A percentile compares a stretch with the other conserved stretches of the same genome.
Conservation (phyloP, 371 early-diverging fungal genomes). For the Mucor racemosus region DNA sequence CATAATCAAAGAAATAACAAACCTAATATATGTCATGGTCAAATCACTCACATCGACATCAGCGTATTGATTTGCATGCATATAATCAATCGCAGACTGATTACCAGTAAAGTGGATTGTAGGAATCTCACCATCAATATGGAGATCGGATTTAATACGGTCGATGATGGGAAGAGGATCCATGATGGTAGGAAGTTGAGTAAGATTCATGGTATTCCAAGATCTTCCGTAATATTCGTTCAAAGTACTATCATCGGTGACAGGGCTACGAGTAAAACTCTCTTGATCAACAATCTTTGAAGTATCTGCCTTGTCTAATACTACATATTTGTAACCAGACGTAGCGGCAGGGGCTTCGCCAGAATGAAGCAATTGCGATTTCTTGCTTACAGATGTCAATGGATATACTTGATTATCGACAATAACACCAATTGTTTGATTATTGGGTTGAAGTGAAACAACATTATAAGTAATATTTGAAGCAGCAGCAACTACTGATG, state of each 20-base stretch:
- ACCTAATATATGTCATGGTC: constrained; percentile 42
- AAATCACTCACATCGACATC: constrained; percentile 18
- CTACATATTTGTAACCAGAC: constrained; percentile 17
- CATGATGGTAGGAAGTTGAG: constrained; percentile 11
- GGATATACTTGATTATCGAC: constrained; percentile 21
- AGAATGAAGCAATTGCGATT: constrained; percentile 13
- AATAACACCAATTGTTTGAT: constrained; percentile 17
- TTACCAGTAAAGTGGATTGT: constrained; percentile 29
- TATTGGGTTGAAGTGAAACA: constrained; percentile 1
- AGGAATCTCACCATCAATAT: constrained; percentile 32
- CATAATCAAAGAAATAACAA: background rate
- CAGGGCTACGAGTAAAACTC: constrained; percentile 17
- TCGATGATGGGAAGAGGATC: constrained; percentile 20
- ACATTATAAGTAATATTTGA: constrained; percentile 23
- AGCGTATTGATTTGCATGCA: constrained; percentile 25
- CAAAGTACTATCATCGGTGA: background rate
- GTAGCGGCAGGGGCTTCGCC: constrained; percentile 20
- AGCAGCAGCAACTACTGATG: background rate
- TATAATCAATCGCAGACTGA: constrained; percentile 20
- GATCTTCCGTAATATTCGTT: constrained; percentile 29
- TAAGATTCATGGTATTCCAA: constrained; percentile 20
- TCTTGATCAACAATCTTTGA: constrained; percentile 16
- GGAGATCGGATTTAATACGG: constrained; percentile 24
- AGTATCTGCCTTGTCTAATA: background rate
- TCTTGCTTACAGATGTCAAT: background rate